These are phyloP conservation scores for Gnomoniopsis sp. DNA, from an alignment of 2,329 filamentous ascomycete species.

Conservation along the genomic window DNA sequence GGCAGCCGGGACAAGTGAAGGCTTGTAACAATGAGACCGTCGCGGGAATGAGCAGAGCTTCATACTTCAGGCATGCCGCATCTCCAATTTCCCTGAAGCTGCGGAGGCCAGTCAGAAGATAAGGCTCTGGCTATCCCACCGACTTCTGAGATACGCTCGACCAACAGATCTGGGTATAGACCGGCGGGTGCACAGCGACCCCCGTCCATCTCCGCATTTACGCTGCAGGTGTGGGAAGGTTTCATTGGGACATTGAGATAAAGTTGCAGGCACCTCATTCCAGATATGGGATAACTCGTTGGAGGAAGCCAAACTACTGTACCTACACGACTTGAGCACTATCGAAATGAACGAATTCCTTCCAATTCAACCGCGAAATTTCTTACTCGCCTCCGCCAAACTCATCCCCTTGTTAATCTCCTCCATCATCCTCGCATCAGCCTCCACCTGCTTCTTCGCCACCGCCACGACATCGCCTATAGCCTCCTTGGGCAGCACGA, in stretches of 20 bases:
- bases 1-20: background rate
- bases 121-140: too few relatives aligned
- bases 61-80: too few relatives aligned
- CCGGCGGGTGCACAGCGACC: background rate
- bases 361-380: constrained; percentile 28
- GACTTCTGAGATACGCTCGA: background rate
- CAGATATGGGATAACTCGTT: too few relatives aligned
- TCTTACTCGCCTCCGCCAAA: constrained; percentile 39
- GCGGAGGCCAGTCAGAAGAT: background rate
- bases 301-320: too few relatives aligned
- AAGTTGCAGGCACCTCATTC: background rate
- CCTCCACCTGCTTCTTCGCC: constrained; percentile 37
- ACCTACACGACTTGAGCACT: too few relatives aligned
- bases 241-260: background rate
- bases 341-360: background rate
- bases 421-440: constrained; percentile 37
- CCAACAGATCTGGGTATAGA: background rate
- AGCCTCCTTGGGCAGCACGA: constrained; percentile 35
- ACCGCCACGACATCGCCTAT: constrained; percentile 35
- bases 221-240: background rate
- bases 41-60: background rate
- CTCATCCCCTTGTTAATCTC: constrained; percentile 38
- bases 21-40: background rate
- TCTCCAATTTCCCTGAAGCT: background rate
- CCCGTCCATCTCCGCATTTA: background rate